Evolutionary conservation across 2,329 filamentous ascomycete species (phyloP), one percentile per base, ranked within the genome.

Genomic region (Arthrobotrys megalospora): DNA sequence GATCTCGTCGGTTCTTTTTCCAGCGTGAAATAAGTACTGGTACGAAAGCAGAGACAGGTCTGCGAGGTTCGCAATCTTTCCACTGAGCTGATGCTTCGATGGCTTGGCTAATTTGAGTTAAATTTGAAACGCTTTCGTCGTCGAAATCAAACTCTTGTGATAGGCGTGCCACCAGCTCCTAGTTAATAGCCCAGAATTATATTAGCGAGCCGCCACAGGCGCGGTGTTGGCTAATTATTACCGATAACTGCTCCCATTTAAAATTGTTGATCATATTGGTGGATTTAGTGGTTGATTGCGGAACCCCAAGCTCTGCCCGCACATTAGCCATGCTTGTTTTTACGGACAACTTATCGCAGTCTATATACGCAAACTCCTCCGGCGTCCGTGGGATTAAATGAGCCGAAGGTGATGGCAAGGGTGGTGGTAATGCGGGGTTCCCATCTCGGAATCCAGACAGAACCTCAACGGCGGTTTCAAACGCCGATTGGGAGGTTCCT

Each of bases 321-420:
- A 52, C 7, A 52, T 52, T 11, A 14, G 48, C 11, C 12, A 52
- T 52, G 21, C 48, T 52, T 52, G 48, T 52, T 52, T 52, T 52
- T 32, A 52, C 21, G 4, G 21, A 5, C 21, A 28, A 1, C 11
- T 52, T 52, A 1, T 14, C 4, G 7, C 48, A 52, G 2, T 32
- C 11, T 52, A 21, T 21, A 52, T 52, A 52, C 14, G 10, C 48
- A 12, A 52, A 16, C 10, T 52, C 48, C 3, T 52, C 48, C 2
- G 21, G 19, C 10, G 21, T 52, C 7, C 21, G 3, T 32, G 12
- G 21, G 10, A 52, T 6, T n/a, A 52, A 32, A 32, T 52, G 21
- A 32, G 48, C 21, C 6, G 48, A 52, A n/a, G 21, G 48, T 12
- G 10, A 28, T 12, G 45, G 10, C 1, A 8, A 4, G 19, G 45